Conservation (phyloP, 2,329 filamentous ascomycete species). For the Botrytis deweyae region DNA sequence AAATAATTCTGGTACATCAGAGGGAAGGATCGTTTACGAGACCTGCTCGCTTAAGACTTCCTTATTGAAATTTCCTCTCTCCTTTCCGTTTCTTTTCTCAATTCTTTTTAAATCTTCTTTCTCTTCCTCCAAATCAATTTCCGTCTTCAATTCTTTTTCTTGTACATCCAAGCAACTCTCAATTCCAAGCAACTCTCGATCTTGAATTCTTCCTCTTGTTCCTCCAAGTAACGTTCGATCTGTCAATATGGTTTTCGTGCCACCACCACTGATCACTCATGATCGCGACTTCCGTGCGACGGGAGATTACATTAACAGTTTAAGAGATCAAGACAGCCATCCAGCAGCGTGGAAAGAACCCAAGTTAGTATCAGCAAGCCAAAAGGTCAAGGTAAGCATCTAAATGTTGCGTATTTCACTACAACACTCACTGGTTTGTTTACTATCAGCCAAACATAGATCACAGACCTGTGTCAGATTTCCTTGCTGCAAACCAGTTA, state of each 20-base stretch:
- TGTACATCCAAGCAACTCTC: fast-evolving
- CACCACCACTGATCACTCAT: not conserved
- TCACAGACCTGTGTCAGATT: fast-evolving
- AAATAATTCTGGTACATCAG: not conserved
- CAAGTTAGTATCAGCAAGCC: not conserved
- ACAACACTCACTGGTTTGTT: not conserved
- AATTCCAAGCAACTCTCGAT: not conserved
- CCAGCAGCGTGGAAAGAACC: not conserved
- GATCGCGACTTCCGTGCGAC: not conserved
- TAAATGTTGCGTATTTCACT: not conserved
- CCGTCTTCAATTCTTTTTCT: fast-evolving
- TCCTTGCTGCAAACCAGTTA: fast-evolving
- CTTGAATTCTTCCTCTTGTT: fast-evolving
- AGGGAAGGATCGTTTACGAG: not conserved
- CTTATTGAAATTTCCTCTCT: fast-evolving
- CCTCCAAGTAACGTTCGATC: not conserved
- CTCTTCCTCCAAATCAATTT: not conserved
- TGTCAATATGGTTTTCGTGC: not conserved
- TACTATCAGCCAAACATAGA: not conserved
- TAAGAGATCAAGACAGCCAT: not conserved
- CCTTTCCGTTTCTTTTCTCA: not conserved
- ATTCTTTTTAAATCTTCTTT: not conserved
- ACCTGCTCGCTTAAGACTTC: not conserved
- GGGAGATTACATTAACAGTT: not conserved
- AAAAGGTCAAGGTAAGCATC: too few species aligned